A percentile compares a stretch with the other conserved stretches of the same genome.
These are phyloP conservation scores for Trypanosoma avium DNA, from an alignment of 208 protist genomes.

Conservation along the genomic window DNA sequence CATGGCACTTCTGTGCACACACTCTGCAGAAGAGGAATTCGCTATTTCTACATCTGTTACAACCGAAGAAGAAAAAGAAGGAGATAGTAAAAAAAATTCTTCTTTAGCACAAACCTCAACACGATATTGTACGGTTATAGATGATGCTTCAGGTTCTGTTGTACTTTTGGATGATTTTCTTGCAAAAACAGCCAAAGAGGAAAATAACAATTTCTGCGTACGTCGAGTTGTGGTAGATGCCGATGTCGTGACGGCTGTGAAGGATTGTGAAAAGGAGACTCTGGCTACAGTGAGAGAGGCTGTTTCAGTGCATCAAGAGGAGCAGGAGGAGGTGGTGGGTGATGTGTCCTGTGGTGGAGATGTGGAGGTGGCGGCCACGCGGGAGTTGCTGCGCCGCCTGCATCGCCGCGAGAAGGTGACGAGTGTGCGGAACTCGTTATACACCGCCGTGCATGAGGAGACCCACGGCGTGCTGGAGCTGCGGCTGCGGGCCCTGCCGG, in stretches of 20 bases:
- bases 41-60: too few species aligned
- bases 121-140: constrained; percentile 20
- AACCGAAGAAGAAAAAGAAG: not conserved
- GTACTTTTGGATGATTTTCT: constrained; percentile 19
- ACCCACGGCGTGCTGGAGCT: constrained; percentile 39
- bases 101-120: not conserved
- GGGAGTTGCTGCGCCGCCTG: constrained; percentile 17
- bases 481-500: constrained; percentile 37
- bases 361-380: constrained; percentile 13
- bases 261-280: not conserved
- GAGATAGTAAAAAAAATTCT: not conserved
- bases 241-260: too few species aligned
- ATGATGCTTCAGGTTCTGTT: not conserved
- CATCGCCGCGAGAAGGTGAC: constrained; percentile 26
- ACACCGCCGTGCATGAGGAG: constrained; percentile 42
- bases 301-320: not conserved
- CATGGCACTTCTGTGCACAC: constrained; percentile 43
- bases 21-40: constrained; percentile 19
- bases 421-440: constrained; percentile 39
- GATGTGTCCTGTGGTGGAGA: too few species aligned
- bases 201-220: constrained; percentile 14
- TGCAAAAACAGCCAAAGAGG: not conserved
- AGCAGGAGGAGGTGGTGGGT: too few species aligned
- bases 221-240: constrained; percentile 20
- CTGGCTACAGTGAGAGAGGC: not conserved